These are phyloP conservation scores for Blastobotrys chiropterorum DNA, from an alignment of 805 yeast genomes.

Conservation along the genomic window DNA sequence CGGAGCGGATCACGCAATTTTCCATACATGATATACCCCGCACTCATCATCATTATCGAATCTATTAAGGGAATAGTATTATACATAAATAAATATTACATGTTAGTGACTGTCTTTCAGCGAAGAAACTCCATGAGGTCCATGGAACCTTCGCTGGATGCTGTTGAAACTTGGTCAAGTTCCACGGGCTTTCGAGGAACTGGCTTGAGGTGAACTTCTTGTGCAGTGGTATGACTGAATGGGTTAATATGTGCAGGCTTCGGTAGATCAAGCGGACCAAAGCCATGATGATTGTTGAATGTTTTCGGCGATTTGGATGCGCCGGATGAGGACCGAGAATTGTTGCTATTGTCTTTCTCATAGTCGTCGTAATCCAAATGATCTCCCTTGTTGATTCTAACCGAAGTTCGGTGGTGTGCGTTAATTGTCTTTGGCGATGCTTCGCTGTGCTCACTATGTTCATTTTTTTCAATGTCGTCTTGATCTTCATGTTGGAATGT, in stretches of 20 bases:
- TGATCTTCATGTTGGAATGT: not conserved
- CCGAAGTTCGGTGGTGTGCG: not conserved
- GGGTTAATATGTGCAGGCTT: not conserved
- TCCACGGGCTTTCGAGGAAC: not conserved
- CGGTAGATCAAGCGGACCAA: not conserved
- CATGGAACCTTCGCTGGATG: slow-evolving; percentile 1
- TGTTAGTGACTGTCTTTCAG: not conserved
- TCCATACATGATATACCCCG: too few relatives aligned
- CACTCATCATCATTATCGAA: not conserved
- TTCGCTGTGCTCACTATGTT: not conserved
- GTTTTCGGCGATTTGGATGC: not conserved
- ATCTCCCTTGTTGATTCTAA: not conserved
- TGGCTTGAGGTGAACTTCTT: not conserved
- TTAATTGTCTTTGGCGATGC: not conserved
- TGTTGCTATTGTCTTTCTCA: not conserved
- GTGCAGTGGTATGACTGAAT: not conserved
- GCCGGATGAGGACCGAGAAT: not conserved
- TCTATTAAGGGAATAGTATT: not conserved
- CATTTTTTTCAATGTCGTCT: not conserved
- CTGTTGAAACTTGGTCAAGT: not conserved
- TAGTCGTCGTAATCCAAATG: not conserved
- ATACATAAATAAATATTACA: not conserved
- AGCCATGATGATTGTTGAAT: not conserved
- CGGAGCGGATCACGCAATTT: too few relatives aligned
- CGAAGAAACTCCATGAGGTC: slow-evolving; percentile 5